Evolutionary conservation across 345 rosid genomes (phyloP).

Genomic region (Citrus cavaleriei): DNA sequence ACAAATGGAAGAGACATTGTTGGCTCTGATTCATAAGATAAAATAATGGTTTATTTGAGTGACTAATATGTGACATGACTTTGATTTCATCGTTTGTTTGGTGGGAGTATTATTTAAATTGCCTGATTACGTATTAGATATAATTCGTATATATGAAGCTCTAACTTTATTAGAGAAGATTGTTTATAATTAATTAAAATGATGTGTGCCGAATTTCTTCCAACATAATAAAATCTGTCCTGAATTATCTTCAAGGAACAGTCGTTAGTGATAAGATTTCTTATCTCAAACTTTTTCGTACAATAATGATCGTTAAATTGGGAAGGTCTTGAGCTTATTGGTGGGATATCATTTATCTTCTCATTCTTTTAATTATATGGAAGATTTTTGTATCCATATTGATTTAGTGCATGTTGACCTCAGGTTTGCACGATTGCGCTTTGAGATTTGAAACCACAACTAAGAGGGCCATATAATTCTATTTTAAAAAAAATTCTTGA

Average conservation of each 20-base stretch:
- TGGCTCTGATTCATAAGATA: slow-evolving; percentile 19
- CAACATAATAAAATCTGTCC: background rate
- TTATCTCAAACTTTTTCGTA: background rate
- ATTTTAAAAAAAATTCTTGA: no score
- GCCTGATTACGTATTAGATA: background rate
- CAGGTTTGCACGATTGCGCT: background rate
- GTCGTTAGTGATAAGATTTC: slow-evolving; percentile 4
- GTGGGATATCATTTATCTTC: background rate
- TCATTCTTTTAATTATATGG: background rate
- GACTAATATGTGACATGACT: slow-evolving; percentile 4
- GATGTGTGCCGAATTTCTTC: background rate
- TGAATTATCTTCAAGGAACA: background rate
- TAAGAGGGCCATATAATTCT: no score
- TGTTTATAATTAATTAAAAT: background rate
- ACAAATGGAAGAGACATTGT: slow-evolving; percentile 15
- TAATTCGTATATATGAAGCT: background rate
- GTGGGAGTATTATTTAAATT: background rate
- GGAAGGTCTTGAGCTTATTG: background rate
- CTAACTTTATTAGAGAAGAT: background rate
- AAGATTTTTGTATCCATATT: background rate
- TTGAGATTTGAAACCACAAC: no score
- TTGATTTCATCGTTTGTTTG: slow-evolving; percentile 8
- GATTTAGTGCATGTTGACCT: slow-evolving; percentile 4
- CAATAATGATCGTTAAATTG: background rate
- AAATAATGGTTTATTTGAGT: background rate